Evolutionary conservation across 805 yeast genomes (phyloP), one percentile per base, ranked within the genome.

Genomic region (Metschnikowia reukaufii): DNA sequence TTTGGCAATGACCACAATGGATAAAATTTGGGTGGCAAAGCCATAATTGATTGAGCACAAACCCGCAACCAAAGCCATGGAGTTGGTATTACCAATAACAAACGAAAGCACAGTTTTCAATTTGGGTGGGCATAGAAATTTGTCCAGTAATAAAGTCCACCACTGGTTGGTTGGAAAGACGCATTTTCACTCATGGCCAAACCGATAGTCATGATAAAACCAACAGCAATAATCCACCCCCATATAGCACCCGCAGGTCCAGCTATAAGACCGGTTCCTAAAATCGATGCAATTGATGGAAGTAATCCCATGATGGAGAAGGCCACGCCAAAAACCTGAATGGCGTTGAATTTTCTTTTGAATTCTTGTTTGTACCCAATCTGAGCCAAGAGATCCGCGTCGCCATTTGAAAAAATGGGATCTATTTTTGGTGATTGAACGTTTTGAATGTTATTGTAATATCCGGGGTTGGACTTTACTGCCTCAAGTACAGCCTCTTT

Each of bases 281-380:
- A 58, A 21, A 76, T 70, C 2, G 86, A 77, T 0, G 86, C 77
- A 44, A 83, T 79, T 6, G 84, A 77, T 1, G 86, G 86, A 37
- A 83, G 65, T 36, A 84, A 63, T 10, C 88, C 86, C 88, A 84
- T 83, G 60, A 84, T 82, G 15, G 83, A 76, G 57, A 82, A 83
- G 6, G 88, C 85, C 45, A 83, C 78, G 47, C 87, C 87, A 59
- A 84, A 84, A 16, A 83, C 82, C 61, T 82, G 85, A 37, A 80
- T 51, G 1, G 84, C 76, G 4, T 82, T 70, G 58, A 81, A 84
- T 35, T 75, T 73, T 61, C 90, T 75, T 35, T 72, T 70, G 36
- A 84, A 66, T 58, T 84, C 90, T 58, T 81, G 85, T 57, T 81
- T 82, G 62, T 84, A 84, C 12, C 90, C 90, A 44, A 84, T 77